Conservation (phyloP, 2,329 filamentous ascomycete species). For the Parastagonospora nodorum region DNA sequence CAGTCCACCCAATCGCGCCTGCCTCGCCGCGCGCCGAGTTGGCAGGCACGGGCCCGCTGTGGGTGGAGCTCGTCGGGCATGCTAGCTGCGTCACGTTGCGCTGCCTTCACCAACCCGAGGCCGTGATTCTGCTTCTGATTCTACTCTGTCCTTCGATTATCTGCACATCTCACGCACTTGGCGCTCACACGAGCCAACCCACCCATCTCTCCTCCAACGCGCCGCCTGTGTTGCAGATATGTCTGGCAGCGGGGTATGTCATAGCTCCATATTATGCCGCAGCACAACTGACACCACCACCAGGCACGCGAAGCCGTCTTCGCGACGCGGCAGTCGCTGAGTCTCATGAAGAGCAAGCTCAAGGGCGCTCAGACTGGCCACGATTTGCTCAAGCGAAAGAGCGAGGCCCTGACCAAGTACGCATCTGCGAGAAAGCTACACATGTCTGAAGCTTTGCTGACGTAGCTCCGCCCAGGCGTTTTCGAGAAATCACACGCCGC, state of each 20-base stretch:
- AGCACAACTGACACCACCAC: slow-evolving; percentile 27
- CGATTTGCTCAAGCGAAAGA: slow-evolving; percentile 95
- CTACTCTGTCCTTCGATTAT: slow-evolving; percentile 5
- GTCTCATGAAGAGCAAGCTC: slow-evolving; percentile 96
- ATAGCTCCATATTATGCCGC: slow-evolving; percentile 22
- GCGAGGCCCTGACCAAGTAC: slow-evolving; percentile 95
- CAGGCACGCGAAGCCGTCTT: slow-evolving; percentile 97
- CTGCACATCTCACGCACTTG: neutral
- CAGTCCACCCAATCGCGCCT: slow-evolving; percentile 11
- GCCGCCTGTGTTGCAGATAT: slow-evolving; percentile 44
- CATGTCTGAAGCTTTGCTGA: slow-evolving; percentile 16
- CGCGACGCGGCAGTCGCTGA: slow-evolving; percentile 94
- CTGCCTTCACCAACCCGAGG: slow-evolving; percentile 8
- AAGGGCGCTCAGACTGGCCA: slow-evolving; percentile 81
- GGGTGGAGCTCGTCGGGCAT: slow-evolving; percentile 13
- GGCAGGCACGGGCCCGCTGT: slow-evolving; percentile 14
- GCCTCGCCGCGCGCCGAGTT: slow-evolving; percentile 5
- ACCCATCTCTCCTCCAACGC: neutral
- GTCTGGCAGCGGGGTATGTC: slow-evolving; percentile 60
- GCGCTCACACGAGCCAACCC: neutral
- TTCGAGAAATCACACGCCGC: slow-evolving; percentile 93
- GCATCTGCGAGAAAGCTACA: slow-evolving; percentile 30
- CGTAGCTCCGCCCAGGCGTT: slow-evolving; percentile 64
- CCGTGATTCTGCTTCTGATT: slow-evolving; percentile 5
- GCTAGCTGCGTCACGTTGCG: slow-evolving; percentile 25